Evolutionary conservation across 1,139 yeast genomes (phyloP).

Genomic region (Citeromyces hawaiiensis): DNA sequence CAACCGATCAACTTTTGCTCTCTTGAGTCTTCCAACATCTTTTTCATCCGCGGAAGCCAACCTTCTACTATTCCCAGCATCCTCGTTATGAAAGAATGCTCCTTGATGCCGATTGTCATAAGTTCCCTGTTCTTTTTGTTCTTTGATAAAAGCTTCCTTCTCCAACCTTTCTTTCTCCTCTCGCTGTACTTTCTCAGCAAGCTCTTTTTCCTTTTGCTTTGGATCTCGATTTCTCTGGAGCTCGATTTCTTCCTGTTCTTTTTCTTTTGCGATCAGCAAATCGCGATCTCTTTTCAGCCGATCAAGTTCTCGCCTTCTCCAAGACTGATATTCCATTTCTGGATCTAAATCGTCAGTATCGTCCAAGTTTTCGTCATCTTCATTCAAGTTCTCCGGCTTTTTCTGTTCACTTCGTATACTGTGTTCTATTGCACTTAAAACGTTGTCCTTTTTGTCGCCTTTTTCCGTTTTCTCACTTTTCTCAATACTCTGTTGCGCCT

Average conservation of each 20-base stretch:
- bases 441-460: background rate
- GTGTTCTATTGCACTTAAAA: conserved; percentile 5
- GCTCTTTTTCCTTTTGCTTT: too few relatives aligned
- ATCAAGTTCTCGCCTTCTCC: conserved; percentile 12
- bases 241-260: conserved; percentile 6
- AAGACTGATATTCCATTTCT: conserved; percentile 2
- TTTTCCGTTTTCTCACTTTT: background rate
- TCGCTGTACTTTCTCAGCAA: too few relatives aligned
- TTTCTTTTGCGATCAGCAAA: conserved; percentile 9
- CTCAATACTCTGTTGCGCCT: background rate
- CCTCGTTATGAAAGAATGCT: too few relatives aligned
- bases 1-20: too few relatives aligned
- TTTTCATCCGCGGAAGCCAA: too few relatives aligned
- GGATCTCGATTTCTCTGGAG: background rate
- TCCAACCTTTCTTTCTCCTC: too few relatives aligned
- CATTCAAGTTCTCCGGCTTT: conserved; percentile 1
- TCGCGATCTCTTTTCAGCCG: conserved; percentile 10
- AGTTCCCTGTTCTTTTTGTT: too few relatives aligned
- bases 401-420: conserved; percentile 5
- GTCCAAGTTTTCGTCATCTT: conserved; percentile 6
- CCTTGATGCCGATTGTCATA: too few relatives aligned
- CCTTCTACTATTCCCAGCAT: too few relatives aligned
- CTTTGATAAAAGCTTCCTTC: too few relatives aligned
- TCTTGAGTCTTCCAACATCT: too few relatives aligned
- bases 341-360: conserved; percentile 7